These are phyloP conservation scores for Thielaviopsis cerberus DNA, from an alignment of 2,329 filamentous ascomycete species.

Conservation along the genomic window DNA sequence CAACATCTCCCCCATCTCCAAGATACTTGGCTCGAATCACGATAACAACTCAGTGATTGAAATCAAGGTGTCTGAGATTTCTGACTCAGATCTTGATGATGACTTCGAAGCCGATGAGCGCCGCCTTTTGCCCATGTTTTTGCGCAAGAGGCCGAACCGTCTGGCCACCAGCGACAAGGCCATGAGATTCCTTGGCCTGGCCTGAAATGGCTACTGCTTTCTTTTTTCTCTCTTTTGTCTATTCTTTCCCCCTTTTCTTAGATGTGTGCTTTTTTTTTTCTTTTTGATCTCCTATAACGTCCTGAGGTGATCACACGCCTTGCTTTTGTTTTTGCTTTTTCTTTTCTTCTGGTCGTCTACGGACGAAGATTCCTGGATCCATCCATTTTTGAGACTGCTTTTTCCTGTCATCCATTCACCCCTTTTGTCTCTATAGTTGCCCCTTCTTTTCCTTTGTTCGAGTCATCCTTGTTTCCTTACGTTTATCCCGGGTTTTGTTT, in stretches of 20 bases:
- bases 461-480: background rate
- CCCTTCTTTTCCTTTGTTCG: background rate
- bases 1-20: conserved; percentile 6
- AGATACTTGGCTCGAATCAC: background rate
- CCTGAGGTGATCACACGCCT: background rate
- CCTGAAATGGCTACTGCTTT: conserved; percentile 15
- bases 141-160: conserved; percentile 19
- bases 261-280: background rate
- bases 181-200: conserved; percentile 33
- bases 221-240: background rate
- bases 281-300: conserved; percentile 3
- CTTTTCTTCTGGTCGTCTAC: background rate
- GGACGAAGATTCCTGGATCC: no score
- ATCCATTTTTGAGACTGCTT: background rate
- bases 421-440: background rate
- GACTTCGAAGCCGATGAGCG: conserved; percentile 28
- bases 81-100: conserved; percentile 7
- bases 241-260: background rate
- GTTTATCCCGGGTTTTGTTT: background rate
- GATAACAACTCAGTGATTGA: background rate
- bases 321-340: background rate
- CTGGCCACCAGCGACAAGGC: conserved; percentile 32
- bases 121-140: conserved; percentile 32
- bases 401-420: no score
- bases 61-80: conserved; percentile 9